Percentiles rank a stretch among this genome's conserved stretches.
Evolutionary conservation across 1,139 yeast genomes (phyloP).

Genomic region (Yamadazyma songkhlaensis): DNA sequence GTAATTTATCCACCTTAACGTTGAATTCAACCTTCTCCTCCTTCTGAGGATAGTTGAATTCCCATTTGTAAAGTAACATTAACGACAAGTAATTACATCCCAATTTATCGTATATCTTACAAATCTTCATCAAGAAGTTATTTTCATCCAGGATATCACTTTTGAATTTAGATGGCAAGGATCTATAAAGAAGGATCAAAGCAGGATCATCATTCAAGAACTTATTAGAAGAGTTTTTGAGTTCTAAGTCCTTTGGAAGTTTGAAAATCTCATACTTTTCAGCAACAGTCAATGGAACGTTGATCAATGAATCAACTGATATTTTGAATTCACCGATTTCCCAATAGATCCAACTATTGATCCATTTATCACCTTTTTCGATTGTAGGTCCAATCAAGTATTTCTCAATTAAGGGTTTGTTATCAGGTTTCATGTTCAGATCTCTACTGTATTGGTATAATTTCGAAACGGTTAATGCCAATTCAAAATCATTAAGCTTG

Average conservation of each 20-base stretch:
- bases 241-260: constrained; percentile 15
- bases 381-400: constrained; percentile 58
- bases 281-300: constrained; percentile 46
- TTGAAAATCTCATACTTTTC: constrained; percentile 23
- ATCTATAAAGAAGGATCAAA: constrained; percentile 60
- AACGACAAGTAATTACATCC: constrained; percentile 84
- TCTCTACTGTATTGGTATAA: constrained; percentile 43
- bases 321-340: constrained; percentile 49
- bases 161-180: constrained; percentile 50
- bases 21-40: constrained; percentile 3
- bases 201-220: constrained; percentile 82
- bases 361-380: constrained; percentile 74
- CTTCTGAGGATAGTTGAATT: constrained; percentile 38
- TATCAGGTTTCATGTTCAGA: constrained; percentile 9
- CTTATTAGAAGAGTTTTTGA: constrained; percentile 32
- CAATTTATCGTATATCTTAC: constrained; percentile 75
- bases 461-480: constrained; percentile 81
- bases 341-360: constrained; percentile 80
- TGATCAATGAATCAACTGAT: constrained; percentile 65
- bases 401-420: constrained; percentile 31
- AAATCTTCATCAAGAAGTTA: constrained; percentile 57
- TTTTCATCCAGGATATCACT: constrained; percentile 45
- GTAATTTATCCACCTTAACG: constrained; percentile 16
- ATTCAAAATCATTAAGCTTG: constrained; percentile 61
- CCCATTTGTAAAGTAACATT: constrained; percentile 66